These are phyloP conservation scores for Capsicum pubescens DNA, from an alignment of 257 asterid genomes.

Conservation along the genomic window DNA sequence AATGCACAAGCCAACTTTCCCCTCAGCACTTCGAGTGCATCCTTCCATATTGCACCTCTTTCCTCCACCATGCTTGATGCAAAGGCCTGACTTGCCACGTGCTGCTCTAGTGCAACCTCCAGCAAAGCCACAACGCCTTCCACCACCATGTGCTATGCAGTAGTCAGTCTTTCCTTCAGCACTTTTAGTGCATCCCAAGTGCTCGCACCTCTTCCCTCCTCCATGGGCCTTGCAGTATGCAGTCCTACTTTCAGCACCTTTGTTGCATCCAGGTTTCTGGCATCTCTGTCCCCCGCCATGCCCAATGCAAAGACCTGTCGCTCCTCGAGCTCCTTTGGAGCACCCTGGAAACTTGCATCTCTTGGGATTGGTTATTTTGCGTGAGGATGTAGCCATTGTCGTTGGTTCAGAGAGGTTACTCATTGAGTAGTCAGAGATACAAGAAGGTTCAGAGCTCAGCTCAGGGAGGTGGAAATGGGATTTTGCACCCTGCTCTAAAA, in stretches of 20 bases:
- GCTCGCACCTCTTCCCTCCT: constrained; percentile 77
- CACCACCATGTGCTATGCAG: constrained; percentile 94
- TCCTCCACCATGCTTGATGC: constrained; percentile 94
- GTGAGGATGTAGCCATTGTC: constrained; percentile 52
- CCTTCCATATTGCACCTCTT: constrained; percentile 86
- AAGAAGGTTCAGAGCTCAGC: constrained; percentile 67
- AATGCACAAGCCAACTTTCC: constrained; percentile 83
- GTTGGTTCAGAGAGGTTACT: constrained; percentile 66
- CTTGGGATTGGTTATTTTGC: constrained; percentile 49
- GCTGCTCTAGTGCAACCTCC: constrained; percentile 87
- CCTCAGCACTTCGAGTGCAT: constrained; percentile 90
- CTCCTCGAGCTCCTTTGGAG: constrained; percentile 83
- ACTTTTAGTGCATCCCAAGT: constrained; percentile 87
- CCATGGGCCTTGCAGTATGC: constrained; percentile 93
- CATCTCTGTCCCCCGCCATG: constrained; percentile 97
- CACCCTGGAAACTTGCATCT: constrained; percentile 72
- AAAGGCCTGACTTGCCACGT: constrained; percentile 87
- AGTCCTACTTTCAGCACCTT: constrained; percentile 92
- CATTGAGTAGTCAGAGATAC: constrained; percentile 63
- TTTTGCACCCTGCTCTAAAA: constrained; percentile 41
- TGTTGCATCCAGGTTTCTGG: constrained; percentile 79
- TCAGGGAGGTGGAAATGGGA: constrained; percentile 57
- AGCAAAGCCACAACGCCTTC: constrained; percentile 62
- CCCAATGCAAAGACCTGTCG: constrained; percentile 83
- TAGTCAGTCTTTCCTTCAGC: constrained; percentile 87